phyloP scores from a whole-genome alignment of 352 stramenopile species.

The Globisporangium sylvaticum region DNA sequence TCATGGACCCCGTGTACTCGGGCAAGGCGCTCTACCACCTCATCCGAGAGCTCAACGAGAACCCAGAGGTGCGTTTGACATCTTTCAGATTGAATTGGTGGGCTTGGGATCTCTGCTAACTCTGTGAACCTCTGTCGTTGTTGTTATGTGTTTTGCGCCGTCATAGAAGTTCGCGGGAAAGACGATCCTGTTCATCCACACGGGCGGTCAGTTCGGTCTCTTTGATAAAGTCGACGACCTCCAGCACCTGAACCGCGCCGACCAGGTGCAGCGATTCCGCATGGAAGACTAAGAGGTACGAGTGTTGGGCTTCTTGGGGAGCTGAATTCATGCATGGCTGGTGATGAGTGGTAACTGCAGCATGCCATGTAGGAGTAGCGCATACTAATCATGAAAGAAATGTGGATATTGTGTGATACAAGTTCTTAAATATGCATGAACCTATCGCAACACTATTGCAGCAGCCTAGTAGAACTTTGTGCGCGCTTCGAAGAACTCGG shows the following conservation, averaged over 20 bases:
- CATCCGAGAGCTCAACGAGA: slow-evolving; percentile 69
- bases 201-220: slow-evolving; percentile 86
- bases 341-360: no score
- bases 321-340: background rate
- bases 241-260: slow-evolving; percentile 37
- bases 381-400: background rate
- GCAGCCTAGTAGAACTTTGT: slow-evolving; percentile 59
- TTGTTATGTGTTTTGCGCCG: background rate
- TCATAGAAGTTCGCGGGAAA: slow-evolving; percentile 76
- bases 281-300: slow-evolving; percentile 35
- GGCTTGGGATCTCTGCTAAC: background rate
- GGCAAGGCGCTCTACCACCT: slow-evolving; percentile 85
- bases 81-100: background rate
- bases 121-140: background rate
- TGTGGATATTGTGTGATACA: background rate
- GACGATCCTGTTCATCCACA: slow-evolving; percentile 90
- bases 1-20: slow-evolving; percentile 88
- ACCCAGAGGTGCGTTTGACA: slow-evolving; percentile 28
- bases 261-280: slow-evolving; percentile 50
- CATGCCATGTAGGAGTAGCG: background rate
- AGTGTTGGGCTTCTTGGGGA: background rate
- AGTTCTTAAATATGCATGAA: background rate
- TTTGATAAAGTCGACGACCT: slow-evolving; percentile 90
- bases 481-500: slow-evolving; percentile 64
- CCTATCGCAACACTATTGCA: background rate